Evolutionary conservation across 2,329 filamentous ascomycete genomes (phyloP).

Genomic region (Colletotrichum filicis): DNA sequence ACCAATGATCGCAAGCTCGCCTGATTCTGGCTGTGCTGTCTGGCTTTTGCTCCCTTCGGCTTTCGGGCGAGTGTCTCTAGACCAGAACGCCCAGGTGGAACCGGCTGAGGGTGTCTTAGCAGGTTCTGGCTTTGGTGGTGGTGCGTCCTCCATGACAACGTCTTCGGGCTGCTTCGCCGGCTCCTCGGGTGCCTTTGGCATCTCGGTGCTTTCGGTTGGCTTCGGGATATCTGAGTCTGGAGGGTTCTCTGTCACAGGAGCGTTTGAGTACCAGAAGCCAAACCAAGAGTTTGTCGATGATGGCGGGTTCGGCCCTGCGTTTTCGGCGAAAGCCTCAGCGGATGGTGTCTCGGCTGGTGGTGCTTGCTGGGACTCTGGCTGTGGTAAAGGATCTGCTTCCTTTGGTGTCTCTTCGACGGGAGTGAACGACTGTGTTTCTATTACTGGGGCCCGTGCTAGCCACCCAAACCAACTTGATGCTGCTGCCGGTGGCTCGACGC

Average conservation of each 20-base stretch:
- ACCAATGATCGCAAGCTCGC: slow-evolving; percentile 67
- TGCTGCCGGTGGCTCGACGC: slow-evolving; percentile 30
- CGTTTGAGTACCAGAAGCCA: slow-evolving; percentile 49
- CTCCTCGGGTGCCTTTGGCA: slow-evolving; percentile 22
- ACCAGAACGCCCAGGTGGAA: slow-evolving; percentile 88
- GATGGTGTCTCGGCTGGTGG: slow-evolving; percentile 12
- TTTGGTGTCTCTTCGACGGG: slow-evolving; percentile 26
- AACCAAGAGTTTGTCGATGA: slow-evolving; percentile 51
- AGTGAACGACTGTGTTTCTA: slow-evolving; percentile 24
- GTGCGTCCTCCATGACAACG: slow-evolving; percentile 56
- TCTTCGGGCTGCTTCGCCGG: slow-evolving; percentile 49
- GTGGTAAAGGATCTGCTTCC: slow-evolving; percentile 31
- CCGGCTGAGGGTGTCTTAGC: slow-evolving; percentile 57
- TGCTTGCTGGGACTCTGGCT: slow-evolving; percentile 12
- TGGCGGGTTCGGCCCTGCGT: slow-evolving; percentile 34
- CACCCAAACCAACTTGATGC: slow-evolving; percentile 67
- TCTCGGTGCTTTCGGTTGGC: slow-evolving; percentile 28
- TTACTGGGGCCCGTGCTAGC: slow-evolving; percentile 50
- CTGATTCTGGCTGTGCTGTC: slow-evolving; percentile 50
- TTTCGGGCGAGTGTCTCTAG: slow-evolving; percentile 62
- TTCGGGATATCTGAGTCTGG: slow-evolving; percentile 19
- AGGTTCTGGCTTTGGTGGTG: slow-evolving; percentile 40
- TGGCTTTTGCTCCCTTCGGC: slow-evolving; percentile 42
- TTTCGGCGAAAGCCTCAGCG: slow-evolving; percentile 31
- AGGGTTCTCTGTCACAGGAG: slow-evolving; percentile 26